A percentile compares a stretch with the other conserved stretches of the same genome.
Evolutionary conservation across 495 filamentous ascomycete genomes (phyloP).

Genomic region (Aspergillus nanangensis): DNA sequence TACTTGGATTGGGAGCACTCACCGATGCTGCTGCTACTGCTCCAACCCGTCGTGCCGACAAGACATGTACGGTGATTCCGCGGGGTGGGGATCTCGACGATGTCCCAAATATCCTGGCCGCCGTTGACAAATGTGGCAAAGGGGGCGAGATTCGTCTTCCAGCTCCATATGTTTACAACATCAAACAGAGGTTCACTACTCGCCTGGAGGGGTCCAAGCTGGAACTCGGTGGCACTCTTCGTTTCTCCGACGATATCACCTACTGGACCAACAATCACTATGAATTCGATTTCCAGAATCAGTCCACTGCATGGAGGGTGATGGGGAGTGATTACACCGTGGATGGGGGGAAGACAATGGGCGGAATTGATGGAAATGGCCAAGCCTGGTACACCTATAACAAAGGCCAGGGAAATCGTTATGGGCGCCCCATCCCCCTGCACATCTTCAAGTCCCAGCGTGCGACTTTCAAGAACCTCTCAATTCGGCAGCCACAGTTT

Average conservation of each 20-base stretch:
- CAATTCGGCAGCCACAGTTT: slow-evolving; percentile 41
- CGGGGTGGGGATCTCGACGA: slow-evolving; percentile 19
- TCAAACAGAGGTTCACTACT: slow-evolving; percentile 41
- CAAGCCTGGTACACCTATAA: slow-evolving; percentile 40
- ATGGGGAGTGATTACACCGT: slow-evolving; percentile 39
- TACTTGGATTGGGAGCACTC: too few species aligned
- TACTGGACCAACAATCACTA: slow-evolving; percentile 44
- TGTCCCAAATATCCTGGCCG: slow-evolving; percentile 36
- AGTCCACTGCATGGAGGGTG: slow-evolving; percentile 40
- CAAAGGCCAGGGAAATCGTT: slow-evolving; percentile 30
- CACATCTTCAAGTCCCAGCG: slow-evolving; percentile 2
- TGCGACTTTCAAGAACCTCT: neutral
- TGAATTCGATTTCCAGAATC: slow-evolving; percentile 41
- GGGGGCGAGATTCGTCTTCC: slow-evolving; percentile 35
- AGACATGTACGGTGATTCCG: neutral
- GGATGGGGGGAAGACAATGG: slow-evolving; percentile 29
- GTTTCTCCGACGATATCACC: slow-evolving; percentile 35
- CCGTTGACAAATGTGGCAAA: slow-evolving; percentile 35
- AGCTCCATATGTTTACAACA: slow-evolving; percentile 29
- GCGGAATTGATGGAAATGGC: slow-evolving; percentile 45
- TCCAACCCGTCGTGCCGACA: too few species aligned
- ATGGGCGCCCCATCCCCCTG: slow-evolving; percentile 33
- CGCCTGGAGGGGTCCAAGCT: slow-evolving; percentile 36
- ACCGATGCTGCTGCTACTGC: too few species aligned
- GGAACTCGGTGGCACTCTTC: slow-evolving; percentile 28